A percentile compares a stretch with the other conserved stretches of the same genome.
These are phyloP conservation scores for Phytomonas francai DNA, from an alignment of 208 protist genomes.

Conservation along the genomic window DNA sequence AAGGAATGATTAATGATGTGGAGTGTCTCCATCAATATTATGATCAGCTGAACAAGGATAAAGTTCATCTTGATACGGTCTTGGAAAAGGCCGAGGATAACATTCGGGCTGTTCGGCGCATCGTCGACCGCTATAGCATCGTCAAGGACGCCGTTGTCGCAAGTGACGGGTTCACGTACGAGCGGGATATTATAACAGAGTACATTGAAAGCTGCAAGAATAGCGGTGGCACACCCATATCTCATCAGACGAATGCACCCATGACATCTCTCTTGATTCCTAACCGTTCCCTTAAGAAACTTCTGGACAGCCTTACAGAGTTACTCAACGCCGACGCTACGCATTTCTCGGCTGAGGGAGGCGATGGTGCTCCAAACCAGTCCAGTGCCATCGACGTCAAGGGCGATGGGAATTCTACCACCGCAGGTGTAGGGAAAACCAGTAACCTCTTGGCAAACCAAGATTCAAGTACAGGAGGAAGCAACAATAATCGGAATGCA, in stretches of 20 bases:
- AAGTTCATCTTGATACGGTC: slow-evolving; percentile 31
- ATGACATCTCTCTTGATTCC: slow-evolving; percentile 64
- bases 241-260: slow-evolving; percentile 57
- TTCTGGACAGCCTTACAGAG: slow-evolving; percentile 63
- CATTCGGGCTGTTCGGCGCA: slow-evolving; percentile 35
- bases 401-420: slow-evolving; percentile 4
- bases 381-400: slow-evolving; percentile 9
- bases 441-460: not conserved
- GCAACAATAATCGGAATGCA: slow-evolving; percentile 8
- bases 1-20: slow-evolving; percentile 27
- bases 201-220: slow-evolving; percentile 59
- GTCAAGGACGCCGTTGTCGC: slow-evolving; percentile 86
- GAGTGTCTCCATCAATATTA: slow-evolving; percentile 51
- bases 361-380: not conserved
- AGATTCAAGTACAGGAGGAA: not conserved
- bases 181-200: slow-evolving; percentile 69
- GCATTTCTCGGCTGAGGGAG: not conserved
- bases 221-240: slow-evolving; percentile 43
- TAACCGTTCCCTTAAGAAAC: slow-evolving; percentile 71
- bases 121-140: slow-evolving; percentile 58
- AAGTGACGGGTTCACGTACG: slow-evolving; percentile 89
- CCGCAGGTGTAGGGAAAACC: slow-evolving; percentile 3
- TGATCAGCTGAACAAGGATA: slow-evolving; percentile 48
- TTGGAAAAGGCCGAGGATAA: slow-evolving; percentile 39
- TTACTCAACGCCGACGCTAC: slow-evolving; percentile 12